Base-by-base conservation (phyloP, 371 early-diverging fungal genomes). In the Apophysomyces trapeziformis region DNA sequence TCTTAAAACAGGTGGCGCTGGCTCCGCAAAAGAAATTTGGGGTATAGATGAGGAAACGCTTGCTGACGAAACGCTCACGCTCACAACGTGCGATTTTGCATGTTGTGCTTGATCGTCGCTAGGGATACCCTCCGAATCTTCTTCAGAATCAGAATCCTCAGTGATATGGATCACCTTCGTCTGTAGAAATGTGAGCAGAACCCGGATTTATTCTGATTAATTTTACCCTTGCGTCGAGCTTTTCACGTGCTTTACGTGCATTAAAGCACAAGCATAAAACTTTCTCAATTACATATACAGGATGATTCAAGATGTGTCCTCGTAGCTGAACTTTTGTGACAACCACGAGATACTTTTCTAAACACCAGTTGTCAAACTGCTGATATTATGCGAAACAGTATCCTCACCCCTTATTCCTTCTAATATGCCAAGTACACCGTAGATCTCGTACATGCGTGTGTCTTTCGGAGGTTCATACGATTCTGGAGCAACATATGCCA, bases 191-290 rank as follows among this genome's bases (percentile, higher is more conserved):
- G 16, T 46, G 59, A 65, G 32, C 2, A 26, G 32, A n/a, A 26
- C 21, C 1, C 16, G 32, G 21, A 13, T 16, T 12, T n/a, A n/a
- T 46, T 13, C 18, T 36, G 14, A 16, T 38, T 32, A 2, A 21
- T 26, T 16, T 60, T 65, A 59, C 64, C 41, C 57, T 58, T 47
- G 38, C 46, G 36, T 73, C 72, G 13, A 79, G 43, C 21, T 32
- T 70, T 64, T 73, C 69, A 60, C 66, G 63, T 7, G 77, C 77
- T 57, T 64, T 66, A 7, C 32, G 44, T 18, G 73, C 54, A 46
- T 83, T 69, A 47, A 85, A 73, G 16, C 76, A 72, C 58, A 87
- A 43, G 57, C 85, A 80, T 0, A 76, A 71, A 0, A 84, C 74
- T 41, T 76, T 79, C 18, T 80, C 77, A 44, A 87, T 79, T 6